Conservation (phyloP, 164 flowering plant genomes). For the Annona squamosa region DNA sequence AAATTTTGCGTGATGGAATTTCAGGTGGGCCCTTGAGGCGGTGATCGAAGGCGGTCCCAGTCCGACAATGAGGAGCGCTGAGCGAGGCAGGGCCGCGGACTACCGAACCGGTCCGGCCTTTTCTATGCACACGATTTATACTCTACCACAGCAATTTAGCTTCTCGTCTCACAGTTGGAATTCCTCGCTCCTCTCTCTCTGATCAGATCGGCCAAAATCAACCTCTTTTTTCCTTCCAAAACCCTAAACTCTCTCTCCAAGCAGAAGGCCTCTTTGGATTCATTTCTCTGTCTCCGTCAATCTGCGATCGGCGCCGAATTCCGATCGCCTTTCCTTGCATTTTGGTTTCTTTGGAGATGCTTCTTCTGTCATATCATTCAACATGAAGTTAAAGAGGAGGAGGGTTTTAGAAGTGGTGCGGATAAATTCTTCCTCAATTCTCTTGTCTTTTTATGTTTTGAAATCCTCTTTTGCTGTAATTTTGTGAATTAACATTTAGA, state of each 20-base stretch:
- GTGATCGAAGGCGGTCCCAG: no score
- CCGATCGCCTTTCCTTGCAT: background rate
- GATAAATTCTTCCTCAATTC: background rate
- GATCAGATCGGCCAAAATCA: background rate
- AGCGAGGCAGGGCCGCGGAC: background rate
- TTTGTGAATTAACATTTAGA: background rate
- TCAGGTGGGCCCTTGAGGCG: no score
- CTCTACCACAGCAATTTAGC: background rate
- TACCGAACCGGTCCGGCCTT: background rate
- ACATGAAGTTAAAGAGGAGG: slow-evolving; percentile 50
- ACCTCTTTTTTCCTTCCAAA: background rate
- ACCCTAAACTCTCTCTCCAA: background rate
- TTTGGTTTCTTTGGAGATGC: background rate
- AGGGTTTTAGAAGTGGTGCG: slow-evolving; percentile 58
- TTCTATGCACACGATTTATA: background rate
- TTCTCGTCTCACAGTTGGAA: background rate
- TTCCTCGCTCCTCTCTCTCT: background rate
- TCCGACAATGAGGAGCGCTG: background rate
- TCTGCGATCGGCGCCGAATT: background rate
- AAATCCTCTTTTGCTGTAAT: background rate
- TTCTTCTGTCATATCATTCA: slow-evolving; percentile 17
- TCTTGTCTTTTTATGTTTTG: background rate
- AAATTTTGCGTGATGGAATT: background rate
- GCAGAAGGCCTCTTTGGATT: background rate
- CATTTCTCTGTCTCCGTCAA: background rate